phyloP scores from a whole-genome alignment of 768 basidiomycete genomes.

The Dentipellis sp. region DNA sequence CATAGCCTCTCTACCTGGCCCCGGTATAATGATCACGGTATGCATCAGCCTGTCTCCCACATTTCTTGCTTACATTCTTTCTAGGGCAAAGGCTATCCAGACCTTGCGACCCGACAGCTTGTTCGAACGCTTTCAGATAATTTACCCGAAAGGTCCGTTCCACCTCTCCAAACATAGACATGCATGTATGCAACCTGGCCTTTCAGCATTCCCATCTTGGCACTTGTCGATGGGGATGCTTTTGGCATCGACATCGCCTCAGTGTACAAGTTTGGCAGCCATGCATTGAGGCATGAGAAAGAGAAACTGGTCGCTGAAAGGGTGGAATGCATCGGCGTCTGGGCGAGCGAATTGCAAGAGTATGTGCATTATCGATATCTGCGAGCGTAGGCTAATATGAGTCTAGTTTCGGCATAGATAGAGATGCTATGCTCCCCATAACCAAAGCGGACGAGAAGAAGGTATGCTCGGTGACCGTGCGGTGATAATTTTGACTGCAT shows the following conservation, averaged over 20 bases:
- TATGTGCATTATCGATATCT: constrained; percentile 22
- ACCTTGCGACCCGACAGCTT: constrained; percentile 82
- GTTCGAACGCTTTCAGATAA: constrained; percentile 62
- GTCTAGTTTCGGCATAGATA: constrained; percentile 48
- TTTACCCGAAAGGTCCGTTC: constrained; percentile 47
- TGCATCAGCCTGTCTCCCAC: neutral
- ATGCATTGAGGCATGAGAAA: constrained; percentile 59
- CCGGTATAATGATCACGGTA: constrained; percentile 76
- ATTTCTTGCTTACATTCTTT: neutral
- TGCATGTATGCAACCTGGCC: too few relatives aligned
- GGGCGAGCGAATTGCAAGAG: constrained; percentile 56
- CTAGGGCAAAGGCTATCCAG: constrained; percentile 97
- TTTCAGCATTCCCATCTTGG: constrained; percentile 64
- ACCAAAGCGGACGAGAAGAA: constrained; percentile 68
- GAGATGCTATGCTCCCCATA: constrained; percentile 58
- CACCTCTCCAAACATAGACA: neutral
- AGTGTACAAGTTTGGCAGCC: constrained; percentile 79
- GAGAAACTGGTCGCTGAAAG: constrained; percentile 56
- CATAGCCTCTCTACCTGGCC: constrained; percentile 41
- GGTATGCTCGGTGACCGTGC: constrained; percentile 25
- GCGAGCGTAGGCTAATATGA: neutral
- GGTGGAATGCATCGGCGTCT: constrained; percentile 76
- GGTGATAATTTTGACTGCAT: neutral
- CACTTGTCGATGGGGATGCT: constrained; percentile 84
- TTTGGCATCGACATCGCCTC: constrained; percentile 90